These are phyloP conservation scores for Clavispora fructus DNA, from an alignment of 805 yeast species.

Conservation along the genomic window DNA sequence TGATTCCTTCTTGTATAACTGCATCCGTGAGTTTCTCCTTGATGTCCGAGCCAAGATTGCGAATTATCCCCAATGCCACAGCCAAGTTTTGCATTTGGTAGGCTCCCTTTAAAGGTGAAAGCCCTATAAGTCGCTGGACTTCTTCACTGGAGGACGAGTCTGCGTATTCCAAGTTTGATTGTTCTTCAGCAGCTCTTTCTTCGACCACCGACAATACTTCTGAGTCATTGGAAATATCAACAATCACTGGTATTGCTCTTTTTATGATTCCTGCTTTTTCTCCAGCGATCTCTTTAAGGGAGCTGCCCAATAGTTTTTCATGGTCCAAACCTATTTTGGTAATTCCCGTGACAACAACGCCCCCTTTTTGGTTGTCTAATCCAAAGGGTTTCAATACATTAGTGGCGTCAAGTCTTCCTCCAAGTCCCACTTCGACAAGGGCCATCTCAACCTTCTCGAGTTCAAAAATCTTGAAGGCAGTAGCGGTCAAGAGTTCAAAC, in stretches of 20 bases:
- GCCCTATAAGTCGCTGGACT: conserved; percentile 24
- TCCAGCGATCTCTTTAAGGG: conserved; percentile 58
- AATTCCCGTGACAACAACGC: conserved; percentile 63
- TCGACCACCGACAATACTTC: conserved; percentile 46
- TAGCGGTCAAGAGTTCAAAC: conserved; percentile 80
- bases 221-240: conserved; percentile 6
- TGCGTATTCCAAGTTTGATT: conserved; percentile 24
- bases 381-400: conserved; percentile 49
- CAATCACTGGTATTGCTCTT: conserved; percentile 52
- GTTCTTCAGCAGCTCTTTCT: conserved; percentile 26
- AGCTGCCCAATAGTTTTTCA: conserved; percentile 66
- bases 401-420: conserved; percentile 87
- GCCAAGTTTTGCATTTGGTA: conserved; percentile 71
- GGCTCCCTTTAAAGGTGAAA: conserved; percentile 60
- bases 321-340: conserved; percentile 88
- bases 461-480: conserved; percentile 74
- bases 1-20: conserved; percentile 47
- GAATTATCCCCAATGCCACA: conserved; percentile 57
- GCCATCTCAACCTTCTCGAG: conserved; percentile 61
- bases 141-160: conserved; percentile 8
- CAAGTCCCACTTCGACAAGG: conserved; percentile 90
- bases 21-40: conserved; percentile 22
- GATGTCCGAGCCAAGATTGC: conserved; percentile 16
- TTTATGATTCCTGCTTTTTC: conserved; percentile 89
- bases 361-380: conserved; percentile 10